Evolutionary conservation across 352 stramenopile genomes (phyloP).

Genomic region (Phytophthora pini): DNA sequence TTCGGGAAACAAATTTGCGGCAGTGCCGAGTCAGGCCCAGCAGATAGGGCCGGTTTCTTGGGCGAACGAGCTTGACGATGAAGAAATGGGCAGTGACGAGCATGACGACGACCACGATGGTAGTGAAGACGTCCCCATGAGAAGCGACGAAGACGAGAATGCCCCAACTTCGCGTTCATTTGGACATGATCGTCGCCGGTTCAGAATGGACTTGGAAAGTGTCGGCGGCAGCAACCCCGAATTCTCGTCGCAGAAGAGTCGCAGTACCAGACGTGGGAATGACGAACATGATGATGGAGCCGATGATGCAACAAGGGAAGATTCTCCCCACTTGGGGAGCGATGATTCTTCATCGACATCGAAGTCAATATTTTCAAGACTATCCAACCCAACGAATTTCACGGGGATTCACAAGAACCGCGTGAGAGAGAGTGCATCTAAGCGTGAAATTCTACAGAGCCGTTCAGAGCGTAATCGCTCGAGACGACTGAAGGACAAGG

Average conservation of each 20-base stretch:
- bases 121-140: slow-evolving; percentile 64
- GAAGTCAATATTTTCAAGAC: slow-evolving; percentile 82
- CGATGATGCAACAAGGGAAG: slow-evolving; percentile 39
- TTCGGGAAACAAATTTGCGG: slow-evolving; percentile 23
- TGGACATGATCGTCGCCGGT: slow-evolving; percentile 49
- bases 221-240: slow-evolving; percentile 47
- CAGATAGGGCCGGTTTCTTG: slow-evolving; percentile 55
- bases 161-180: slow-evolving; percentile 14
- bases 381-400: slow-evolving; percentile 89
- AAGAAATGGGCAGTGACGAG: slow-evolving; percentile 54
- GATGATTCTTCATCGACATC: slow-evolving; percentile 67
- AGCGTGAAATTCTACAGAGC: slow-evolving; percentile 82
- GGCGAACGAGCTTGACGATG: slow-evolving; percentile 79
- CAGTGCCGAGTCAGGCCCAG: slow-evolving; percentile 9
- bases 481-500: slow-evolving; percentile 73
- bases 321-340: slow-evolving; percentile 63
- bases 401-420: slow-evolving; percentile 91
- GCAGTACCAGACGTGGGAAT: slow-evolving; percentile 42
- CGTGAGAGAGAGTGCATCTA: slow-evolving; percentile 77
- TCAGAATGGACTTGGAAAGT: slow-evolving; percentile 63
- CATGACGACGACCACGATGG: slow-evolving; percentile 50
- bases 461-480: slow-evolving; percentile 77
- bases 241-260: slow-evolving; percentile 47
- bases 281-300: slow-evolving; percentile 50
- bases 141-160: slow-evolving; percentile 49